Evolutionary conservation across 306 rosid species (phyloP).

Genomic region (Prunus davidiana): DNA sequence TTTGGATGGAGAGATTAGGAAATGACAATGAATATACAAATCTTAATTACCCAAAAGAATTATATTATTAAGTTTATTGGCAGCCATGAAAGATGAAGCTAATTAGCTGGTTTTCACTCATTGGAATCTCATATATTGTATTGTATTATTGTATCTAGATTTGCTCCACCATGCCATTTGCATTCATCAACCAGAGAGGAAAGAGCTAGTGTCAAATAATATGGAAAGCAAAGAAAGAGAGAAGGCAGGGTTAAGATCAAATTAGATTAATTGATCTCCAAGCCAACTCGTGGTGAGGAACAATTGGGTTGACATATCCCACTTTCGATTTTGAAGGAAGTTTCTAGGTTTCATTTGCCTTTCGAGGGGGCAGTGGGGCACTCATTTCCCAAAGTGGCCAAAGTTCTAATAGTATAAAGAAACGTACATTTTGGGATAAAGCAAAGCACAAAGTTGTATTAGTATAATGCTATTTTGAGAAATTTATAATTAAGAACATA

Average conservation of each 20-base stretch:
- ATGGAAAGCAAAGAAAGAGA: neutral
- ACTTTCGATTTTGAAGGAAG: constrained; percentile 23
- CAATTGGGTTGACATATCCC: constrained; percentile 6
- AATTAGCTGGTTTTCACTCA: constrained; percentile 3
- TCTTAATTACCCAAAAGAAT: neutral
- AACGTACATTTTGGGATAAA: neutral
- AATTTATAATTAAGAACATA: neutral
- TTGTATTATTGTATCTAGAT: neutral
- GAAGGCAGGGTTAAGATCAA: neutral
- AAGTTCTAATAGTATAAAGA: neutral
- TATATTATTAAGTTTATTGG: neutral
- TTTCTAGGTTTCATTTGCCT: neutral
- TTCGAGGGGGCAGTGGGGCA: neutral
- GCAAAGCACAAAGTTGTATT: neutral
- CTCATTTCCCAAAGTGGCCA: constrained; percentile 30
- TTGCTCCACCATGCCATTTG: neutral
- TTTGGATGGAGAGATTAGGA: neutral
- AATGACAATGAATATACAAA: neutral
- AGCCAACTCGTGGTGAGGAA: no score
- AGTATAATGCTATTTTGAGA: neutral
- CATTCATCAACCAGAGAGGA: constrained; percentile 1
- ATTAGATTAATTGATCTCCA: neutral
- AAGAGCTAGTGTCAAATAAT: neutral
- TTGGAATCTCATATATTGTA: neutral
- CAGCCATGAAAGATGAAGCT: constrained; percentile 17